A percentile compares a stretch with the other conserved stretches of the same genome.
phyloP scores from a whole-genome alignment of 805 yeast species.

The Myxozyma neotropica region DNA sequence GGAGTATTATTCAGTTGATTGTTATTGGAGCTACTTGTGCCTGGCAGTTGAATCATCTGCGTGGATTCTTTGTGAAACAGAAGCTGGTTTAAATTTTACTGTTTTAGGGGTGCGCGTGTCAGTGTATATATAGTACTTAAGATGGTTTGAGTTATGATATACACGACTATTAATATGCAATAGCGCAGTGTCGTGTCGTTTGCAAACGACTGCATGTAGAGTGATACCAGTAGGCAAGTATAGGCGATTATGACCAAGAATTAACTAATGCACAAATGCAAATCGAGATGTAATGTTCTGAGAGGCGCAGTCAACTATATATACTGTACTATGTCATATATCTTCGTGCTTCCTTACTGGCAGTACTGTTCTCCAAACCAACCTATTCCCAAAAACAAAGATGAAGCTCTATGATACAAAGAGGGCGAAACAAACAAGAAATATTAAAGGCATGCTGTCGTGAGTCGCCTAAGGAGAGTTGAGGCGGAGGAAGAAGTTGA shows the following conservation, averaged over 20 bases:
- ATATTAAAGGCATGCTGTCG: not conserved
- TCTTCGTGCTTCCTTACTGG: not conserved
- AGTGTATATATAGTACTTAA: not conserved
- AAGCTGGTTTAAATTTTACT: conserved; percentile 71
- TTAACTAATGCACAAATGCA: too few relatives aligned
- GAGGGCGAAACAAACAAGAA: not conserved
- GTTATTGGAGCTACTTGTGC: conserved; percentile 70
- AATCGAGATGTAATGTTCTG: too few relatives aligned
- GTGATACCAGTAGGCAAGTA: too few relatives aligned
- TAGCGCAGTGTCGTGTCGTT: too few relatives aligned
- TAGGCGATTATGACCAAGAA: too few relatives aligned
- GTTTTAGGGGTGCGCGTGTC: not conserved
- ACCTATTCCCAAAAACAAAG: not conserved
- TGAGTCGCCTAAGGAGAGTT: conserved; percentile 41
- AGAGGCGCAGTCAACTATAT: too few relatives aligned
- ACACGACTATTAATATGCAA: too few relatives aligned
- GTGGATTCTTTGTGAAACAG: conserved; percentile 82
- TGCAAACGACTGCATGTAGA: too few relatives aligned
- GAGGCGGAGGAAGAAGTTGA: conserved; percentile 85
- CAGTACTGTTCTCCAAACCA: not conserved
- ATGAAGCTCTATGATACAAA: not conserved
- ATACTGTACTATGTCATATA: too few relatives aligned
- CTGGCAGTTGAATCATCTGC: conserved; percentile 76
- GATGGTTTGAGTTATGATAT: not conserved
- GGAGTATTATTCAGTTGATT: conserved; percentile 72